phyloP scores from a whole-genome alignment of 2,329 filamentous ascomycete species.

The Apiospora rasikravindrae region DNA sequence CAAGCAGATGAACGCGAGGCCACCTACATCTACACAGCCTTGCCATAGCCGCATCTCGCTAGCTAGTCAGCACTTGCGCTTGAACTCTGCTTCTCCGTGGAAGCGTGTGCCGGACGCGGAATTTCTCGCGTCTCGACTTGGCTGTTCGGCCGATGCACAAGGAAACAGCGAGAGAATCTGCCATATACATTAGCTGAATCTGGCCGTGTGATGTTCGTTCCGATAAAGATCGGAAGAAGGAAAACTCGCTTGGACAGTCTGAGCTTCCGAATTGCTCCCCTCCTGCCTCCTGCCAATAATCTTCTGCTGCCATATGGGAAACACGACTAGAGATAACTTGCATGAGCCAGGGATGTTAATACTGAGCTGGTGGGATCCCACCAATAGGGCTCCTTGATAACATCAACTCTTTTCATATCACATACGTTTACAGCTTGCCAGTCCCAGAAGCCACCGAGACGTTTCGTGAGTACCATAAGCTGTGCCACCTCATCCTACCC shows the following conservation, averaged over 20 bases:
- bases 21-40: neutral
- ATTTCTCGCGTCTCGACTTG: neutral
- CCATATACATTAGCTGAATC: neutral
- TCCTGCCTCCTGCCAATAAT: neutral
- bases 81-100: neutral
- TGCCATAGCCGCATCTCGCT: neutral
- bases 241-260: constrained; percentile 7
- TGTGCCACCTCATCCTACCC: neutral
- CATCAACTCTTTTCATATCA: neutral
- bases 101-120: neutral
- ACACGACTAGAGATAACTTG: no score
- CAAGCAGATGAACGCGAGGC: neutral
- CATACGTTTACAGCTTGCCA: neutral
- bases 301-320: neutral
- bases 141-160: neutral
- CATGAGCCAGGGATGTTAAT: neutral
- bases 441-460: neutral
- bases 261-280: neutral
- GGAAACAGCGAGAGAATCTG: neutral
- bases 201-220: neutral
- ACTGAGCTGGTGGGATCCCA: neutral
- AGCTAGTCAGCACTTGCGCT: neutral
- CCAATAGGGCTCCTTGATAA: neutral
- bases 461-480: no score
- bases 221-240: neutral